Conservation (phyloP, 169 alveolate genomes). For the Plasmodium gallinaceum region DNA sequence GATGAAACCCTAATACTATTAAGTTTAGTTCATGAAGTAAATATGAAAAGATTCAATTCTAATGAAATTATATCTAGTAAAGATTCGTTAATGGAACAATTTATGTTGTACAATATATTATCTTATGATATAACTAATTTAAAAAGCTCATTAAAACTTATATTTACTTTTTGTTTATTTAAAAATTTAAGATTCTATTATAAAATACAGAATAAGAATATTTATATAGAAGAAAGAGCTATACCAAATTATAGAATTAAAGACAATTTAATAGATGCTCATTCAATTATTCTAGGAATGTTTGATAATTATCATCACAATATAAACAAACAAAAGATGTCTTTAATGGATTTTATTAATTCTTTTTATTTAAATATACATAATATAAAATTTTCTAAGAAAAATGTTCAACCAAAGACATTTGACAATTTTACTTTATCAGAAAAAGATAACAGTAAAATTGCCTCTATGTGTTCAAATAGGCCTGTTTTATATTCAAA, state of each 20-base stretch:
- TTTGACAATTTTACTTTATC: slow-evolving; percentile 29
- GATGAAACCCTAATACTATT: slow-evolving; percentile 15
- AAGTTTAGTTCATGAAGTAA: slow-evolving; percentile 5
- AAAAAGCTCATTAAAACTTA: slow-evolving; percentile 34
- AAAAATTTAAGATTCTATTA: slow-evolving; percentile 48
- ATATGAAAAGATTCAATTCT: slow-evolving; percentile 27
- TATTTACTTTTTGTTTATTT: slow-evolving; percentile 44
- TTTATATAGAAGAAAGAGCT: slow-evolving; percentile 25
- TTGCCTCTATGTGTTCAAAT: slow-evolving; percentile 29
- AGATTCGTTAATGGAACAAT: slow-evolving; percentile 44
- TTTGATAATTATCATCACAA: slow-evolving; percentile 17
- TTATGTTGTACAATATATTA: slow-evolving; percentile 51
- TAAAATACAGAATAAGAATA: slow-evolving; percentile 32
- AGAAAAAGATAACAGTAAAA: slow-evolving; percentile 44
- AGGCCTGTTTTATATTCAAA: slow-evolving; percentile 16
- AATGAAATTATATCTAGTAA: slow-evolving; percentile 9
- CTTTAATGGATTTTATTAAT: slow-evolving; percentile 40
- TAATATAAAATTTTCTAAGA: slow-evolving; percentile 40
- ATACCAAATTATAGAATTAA: slow-evolving; percentile 26
- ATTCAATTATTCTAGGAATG: slow-evolving; percentile 48
- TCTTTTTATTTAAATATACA: slow-evolving; percentile 49
- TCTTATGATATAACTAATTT: slow-evolving; percentile 45
- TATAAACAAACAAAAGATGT: slow-evolving; percentile 7
- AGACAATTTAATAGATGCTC: slow-evolving; percentile 48
- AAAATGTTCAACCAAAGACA: slow-evolving; percentile 33